These are phyloP conservation scores for Verticillium nubilum DNA, from an alignment of 2,329 filamentous ascomycete genomes.

Conservation along the genomic window DNA sequence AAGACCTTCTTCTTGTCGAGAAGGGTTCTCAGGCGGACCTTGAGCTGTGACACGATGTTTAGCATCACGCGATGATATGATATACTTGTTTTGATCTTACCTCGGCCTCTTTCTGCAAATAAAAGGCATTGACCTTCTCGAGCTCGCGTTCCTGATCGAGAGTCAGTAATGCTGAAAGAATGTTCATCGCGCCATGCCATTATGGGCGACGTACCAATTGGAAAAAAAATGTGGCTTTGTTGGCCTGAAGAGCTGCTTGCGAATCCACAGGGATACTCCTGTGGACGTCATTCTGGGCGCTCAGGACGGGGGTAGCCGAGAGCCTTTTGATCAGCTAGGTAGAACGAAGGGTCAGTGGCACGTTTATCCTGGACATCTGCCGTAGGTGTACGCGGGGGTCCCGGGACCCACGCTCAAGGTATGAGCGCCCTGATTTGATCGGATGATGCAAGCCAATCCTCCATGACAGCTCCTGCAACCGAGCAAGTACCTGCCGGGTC, in stretches of 20 bases:
- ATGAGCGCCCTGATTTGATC: not conserved
- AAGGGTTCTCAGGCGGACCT: constrained; percentile 84
- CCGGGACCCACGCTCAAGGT: not conserved
- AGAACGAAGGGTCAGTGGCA: constrained; percentile 23
- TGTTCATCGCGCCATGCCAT: constrained; percentile 11
- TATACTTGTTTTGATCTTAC: constrained; percentile 43
- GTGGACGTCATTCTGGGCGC: constrained; percentile 63
- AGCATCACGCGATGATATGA: not conserved
- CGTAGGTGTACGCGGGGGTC: not conserved
- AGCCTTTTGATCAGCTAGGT: constrained; percentile 94
- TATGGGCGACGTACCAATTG: constrained; percentile 62
- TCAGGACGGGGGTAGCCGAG: constrained; percentile 81
- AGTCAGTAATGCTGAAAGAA: constrained; percentile 30
- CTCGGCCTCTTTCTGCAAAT: constrained; percentile 96
- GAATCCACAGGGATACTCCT: constrained; percentile 56
- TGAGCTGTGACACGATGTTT: constrained; percentile 57
- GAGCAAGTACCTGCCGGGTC: constrained; percentile 3
- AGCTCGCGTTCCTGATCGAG: constrained; percentile 79
- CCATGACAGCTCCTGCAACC: not conserved
- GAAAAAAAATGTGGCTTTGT: constrained; percentile 98
- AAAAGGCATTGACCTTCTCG: constrained; percentile 97
- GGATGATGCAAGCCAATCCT: not conserved
- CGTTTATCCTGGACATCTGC: constrained; percentile 1
- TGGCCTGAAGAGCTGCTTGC: constrained; percentile 87
- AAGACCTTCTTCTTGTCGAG: constrained; percentile 93